Evolutionary conservation across 2,329 filamentous ascomycete genomes (phyloP), one percentile per base, ranked within the genome.

Genomic region (Fusarium abutilonis): DNA sequence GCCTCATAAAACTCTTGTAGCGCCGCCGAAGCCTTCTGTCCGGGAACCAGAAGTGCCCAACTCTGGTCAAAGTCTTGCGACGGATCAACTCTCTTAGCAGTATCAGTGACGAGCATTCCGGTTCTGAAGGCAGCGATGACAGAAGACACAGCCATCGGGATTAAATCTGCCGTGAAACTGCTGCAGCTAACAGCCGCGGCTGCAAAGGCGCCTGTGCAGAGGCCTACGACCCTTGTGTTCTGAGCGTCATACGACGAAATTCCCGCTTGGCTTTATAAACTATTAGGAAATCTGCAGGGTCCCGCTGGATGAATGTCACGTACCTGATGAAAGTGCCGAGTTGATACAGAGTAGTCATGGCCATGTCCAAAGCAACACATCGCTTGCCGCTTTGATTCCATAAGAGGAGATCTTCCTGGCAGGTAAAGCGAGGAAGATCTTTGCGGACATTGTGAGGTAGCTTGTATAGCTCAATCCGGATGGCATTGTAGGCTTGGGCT

Each of bases 301-400:
- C 1, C 0, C 11, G 6, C 2, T 15, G 1, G 7, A 8, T 1
- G 2, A 3, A 0, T 1, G 1, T 2, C 1, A 29, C 51, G 5
- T 28, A 52, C 64, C 61, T 66, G 14, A 68, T 68, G 17, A 67
- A 67, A 4, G 48, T 23, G 1, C 58, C 64, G 3, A 67, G 64
- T 1, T 67, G 64, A 45, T 63, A 67, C 21, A 67, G 26, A 15
- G 64, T 63, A 6, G 57, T 68, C 43, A 67, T 60, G 0, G 64
- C 64, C 64, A 67, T 67, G 28, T 67, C 64, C 8, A 67, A 19
- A 2, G 64, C 64, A 28, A 67, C 23, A 11, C 64, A 67, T 42
- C 64, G 49, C 36, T 46, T 52, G 4, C 64, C 62, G 13, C 32
- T 60, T 14, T 66, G 57, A 14, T 66, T 54, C 64, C 64, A 67